Evolutionary conservation across 2,329 filamentous ascomycete genomes (phyloP).

Genomic region (Fusarium sp.): DNA sequence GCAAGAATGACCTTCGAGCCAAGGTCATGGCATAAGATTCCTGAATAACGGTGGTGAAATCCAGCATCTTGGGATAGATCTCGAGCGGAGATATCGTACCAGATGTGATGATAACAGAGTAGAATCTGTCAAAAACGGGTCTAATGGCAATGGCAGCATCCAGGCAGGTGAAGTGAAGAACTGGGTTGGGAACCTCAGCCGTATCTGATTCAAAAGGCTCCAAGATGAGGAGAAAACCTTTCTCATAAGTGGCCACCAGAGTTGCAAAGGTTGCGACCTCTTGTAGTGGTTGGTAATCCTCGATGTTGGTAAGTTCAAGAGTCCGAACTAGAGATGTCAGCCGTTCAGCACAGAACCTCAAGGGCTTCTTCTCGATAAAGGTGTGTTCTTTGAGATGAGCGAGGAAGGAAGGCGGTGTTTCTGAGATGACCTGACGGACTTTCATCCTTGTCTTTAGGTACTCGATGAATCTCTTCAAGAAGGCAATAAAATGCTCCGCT

Average conservation of each 20-base stretch:
- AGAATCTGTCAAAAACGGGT: conserved; percentile 96
- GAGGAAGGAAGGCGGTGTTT: conserved; percentile 94
- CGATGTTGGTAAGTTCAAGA: conserved; percentile 94
- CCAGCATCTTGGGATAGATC: conserved; percentile 99
- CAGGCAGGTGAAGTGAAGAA: conserved; percentile 96
- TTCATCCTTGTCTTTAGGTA: conserved; percentile 99
- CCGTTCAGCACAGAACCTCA: conserved; percentile 94
- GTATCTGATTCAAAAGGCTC: conserved; percentile 97
- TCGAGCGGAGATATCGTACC: conserved; percentile 96
- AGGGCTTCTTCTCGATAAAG: conserved; percentile 95
- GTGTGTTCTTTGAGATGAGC: conserved; percentile 94
- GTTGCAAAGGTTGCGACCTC: conserved; percentile 98
- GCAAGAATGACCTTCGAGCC: conserved; percentile 91
- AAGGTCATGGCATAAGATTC: conserved; percentile 98
- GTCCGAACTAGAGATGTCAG: conserved; percentile 94
- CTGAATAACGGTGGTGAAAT: conserved; percentile 90
- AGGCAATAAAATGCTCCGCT: conserved; percentile 95
- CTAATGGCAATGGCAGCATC: conserved; percentile 98
- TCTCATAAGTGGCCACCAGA: conserved; percentile 94
- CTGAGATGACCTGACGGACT: conserved; percentile 95
- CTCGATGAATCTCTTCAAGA: conserved; percentile 96
- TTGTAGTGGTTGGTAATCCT: conserved; percentile 96
- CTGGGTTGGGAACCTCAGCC: conserved; percentile 93
- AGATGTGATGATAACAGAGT: conserved; percentile 97
- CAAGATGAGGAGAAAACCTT: conserved; percentile 94